phyloP scores from a whole-genome alignment of 345 rosid genomes.

The Salix udensis region DNA sequence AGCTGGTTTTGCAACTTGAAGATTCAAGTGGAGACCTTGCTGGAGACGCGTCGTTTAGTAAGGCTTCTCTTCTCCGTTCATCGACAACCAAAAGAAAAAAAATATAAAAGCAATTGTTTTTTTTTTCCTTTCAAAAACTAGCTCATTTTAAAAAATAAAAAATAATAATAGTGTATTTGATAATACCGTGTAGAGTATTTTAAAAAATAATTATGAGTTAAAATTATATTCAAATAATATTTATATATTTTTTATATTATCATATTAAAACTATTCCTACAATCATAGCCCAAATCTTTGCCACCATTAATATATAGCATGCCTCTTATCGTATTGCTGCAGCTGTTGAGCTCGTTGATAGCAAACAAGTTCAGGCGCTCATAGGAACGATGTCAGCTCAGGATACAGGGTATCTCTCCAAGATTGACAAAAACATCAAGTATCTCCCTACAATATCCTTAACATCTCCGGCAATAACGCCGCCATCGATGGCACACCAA shows the following conservation, averaged over 20 bases:
- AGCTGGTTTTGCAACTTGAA: not conserved
- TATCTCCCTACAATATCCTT: conserved; percentile 17
- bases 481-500: not conserved
- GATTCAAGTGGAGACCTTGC: not conserved
- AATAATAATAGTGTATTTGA: too few relatives aligned
- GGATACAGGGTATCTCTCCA: conserved; percentile 14
- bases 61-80: not conserved
- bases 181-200: too few relatives aligned
- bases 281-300: too few relatives aligned
- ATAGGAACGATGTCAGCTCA: conserved; percentile 15
- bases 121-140: too few relatives aligned
- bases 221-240: too few relatives aligned
- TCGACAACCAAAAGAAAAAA: too few relatives aligned
- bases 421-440: not conserved
- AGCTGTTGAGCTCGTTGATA: conserved; percentile 22
- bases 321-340: not conserved
- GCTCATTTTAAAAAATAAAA: too few relatives aligned
- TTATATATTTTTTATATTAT: too few relatives aligned
- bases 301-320: too few relatives aligned
- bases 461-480: conserved; percentile 15
- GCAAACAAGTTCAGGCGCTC: conserved; percentile 15
- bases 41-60: not conserved
- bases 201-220: too few relatives aligned
- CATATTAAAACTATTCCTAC: too few relatives aligned
- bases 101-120: too few relatives aligned